phyloP scores from a whole-genome alignment of 2,329 filamentous ascomycete genomes.

The Cercospora janseana region DNA sequence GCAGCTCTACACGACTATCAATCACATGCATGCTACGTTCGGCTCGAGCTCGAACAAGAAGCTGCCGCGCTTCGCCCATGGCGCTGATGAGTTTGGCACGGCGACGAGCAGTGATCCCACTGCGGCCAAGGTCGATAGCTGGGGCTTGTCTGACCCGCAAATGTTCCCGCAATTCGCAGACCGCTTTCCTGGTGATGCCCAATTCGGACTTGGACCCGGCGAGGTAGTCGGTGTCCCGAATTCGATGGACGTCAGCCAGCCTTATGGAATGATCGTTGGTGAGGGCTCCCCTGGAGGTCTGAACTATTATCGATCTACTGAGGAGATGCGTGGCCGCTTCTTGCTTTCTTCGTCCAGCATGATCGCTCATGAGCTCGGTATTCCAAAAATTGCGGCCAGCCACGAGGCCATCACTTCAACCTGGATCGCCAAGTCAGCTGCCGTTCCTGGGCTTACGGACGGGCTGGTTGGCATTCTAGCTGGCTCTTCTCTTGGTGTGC shows the following conservation, averaged over 20 bases:
- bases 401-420: constrained; percentile 72
- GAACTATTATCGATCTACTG: constrained; percentile 70
- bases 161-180: constrained; percentile 76
- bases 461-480: constrained; percentile 78
- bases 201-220: constrained; percentile 76
- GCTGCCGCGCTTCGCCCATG: constrained; percentile 76
- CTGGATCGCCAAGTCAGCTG: constrained; percentile 83
- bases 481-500: constrained; percentile 77
- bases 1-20: constrained; percentile 74
- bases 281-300: constrained; percentile 83
- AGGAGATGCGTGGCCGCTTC: constrained; percentile 75
- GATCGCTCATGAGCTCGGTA: constrained; percentile 65
- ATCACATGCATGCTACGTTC: constrained; percentile 76
- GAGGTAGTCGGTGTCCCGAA: constrained; percentile 75
- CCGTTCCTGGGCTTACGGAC: constrained; percentile 68
- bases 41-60: constrained; percentile 65
- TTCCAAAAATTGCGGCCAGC: constrained; percentile 70
- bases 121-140: constrained; percentile 71
- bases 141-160: constrained; percentile 75
- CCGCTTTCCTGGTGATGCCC: constrained; percentile 67
- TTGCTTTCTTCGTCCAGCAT: constrained; percentile 61
- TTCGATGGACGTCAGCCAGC: constrained; percentile 85
- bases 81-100: constrained; percentile 71
- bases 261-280: constrained; percentile 77
- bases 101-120: constrained; percentile 80